Evolutionary conservation across 2,329 filamentous ascomycete species (phyloP).

Genomic region (Pleurostoma richardsiae): DNA sequence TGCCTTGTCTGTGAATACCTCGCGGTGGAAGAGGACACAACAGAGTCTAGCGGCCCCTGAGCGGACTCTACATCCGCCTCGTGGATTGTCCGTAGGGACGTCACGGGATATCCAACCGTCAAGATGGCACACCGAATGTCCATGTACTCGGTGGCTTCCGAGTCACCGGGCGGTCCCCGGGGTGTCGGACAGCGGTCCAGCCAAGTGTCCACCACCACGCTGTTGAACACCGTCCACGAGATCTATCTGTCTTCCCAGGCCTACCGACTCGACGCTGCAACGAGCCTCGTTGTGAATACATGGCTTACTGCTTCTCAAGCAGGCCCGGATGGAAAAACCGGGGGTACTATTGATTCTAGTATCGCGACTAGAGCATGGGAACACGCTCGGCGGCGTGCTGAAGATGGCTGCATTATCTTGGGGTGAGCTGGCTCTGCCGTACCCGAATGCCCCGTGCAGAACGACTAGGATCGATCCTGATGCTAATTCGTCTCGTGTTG

Average conservation of each 20-base stretch:
- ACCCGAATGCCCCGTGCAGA: background rate
- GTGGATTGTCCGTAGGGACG: constrained; percentile 28
- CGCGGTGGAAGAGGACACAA: no score
- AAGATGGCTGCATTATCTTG: constrained; percentile 89
- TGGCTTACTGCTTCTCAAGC: constrained; percentile 79
- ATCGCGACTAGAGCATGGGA: constrained; percentile 87
- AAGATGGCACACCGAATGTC: constrained; percentile 62
- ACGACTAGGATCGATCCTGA: background rate
- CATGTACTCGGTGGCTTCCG: constrained; percentile 63
- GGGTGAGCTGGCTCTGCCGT: constrained; percentile 51
- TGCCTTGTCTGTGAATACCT: no score
- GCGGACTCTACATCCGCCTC: constrained; percentile 3
- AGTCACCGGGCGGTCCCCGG: constrained; percentile 53
- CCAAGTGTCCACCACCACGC: constrained; percentile 86
- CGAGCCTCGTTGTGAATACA: constrained; percentile 90
- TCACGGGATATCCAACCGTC: constrained; percentile 19
- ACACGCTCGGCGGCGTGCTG: constrained; percentile 87
- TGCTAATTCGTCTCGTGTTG: constrained; percentile 9
- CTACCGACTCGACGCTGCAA: constrained; percentile 84
- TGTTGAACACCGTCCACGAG: constrained; percentile 88
- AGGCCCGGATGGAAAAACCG: constrained; percentile 62
- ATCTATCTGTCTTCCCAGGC: constrained; percentile 77
- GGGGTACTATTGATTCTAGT: constrained; percentile 75
- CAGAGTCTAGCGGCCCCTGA: no score
- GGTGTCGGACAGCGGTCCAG: constrained; percentile 62